Evolutionary conservation across 176 grass and related monocot genomes (phyloP).

Genomic region (Oryza meyeriana): DNA sequence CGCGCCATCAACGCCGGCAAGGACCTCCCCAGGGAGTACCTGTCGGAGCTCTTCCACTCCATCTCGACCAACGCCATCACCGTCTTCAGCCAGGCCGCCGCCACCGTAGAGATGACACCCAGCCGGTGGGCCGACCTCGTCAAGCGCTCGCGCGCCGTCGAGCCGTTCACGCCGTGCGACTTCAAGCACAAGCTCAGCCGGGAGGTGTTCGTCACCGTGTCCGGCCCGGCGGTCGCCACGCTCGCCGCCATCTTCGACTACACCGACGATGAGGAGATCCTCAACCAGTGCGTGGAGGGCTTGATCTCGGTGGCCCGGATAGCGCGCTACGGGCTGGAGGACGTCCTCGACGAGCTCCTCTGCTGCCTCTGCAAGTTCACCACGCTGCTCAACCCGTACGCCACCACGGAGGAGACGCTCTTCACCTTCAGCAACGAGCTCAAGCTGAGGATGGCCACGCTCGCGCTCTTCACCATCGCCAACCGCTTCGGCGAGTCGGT

Average conservation of each 20-base stretch:
- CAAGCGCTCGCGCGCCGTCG: constrained; percentile 43
- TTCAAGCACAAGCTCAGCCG: constrained; percentile 84
- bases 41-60: constrained; percentile 89
- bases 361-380: constrained; percentile 98
- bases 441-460: constrained; percentile 79
- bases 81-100: constrained; percentile 37
- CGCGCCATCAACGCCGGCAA: constrained; percentile 63
- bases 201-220: constrained; percentile 71
- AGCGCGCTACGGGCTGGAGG: constrained; percentile 70
- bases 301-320: constrained; percentile 72
- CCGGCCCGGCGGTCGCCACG: constrained; percentile 65
- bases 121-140: constrained; percentile 68
- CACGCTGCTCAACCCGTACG: constrained; percentile 82
- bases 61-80: constrained; percentile 77
- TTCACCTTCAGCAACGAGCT: constrained; percentile 88
- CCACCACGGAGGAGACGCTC: constrained; percentile 77
- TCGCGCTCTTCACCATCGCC: constrained; percentile 90
- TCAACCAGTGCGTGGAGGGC: constrained; percentile 76
- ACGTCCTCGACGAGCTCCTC: constrained; percentile 89
- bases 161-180: constrained; percentile 68
- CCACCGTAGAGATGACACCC: constrained; percentile 42
- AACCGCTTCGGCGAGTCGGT: constrained; percentile 83
- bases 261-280: constrained; percentile 75
- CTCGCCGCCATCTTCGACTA: constrained; percentile 78
- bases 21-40: constrained; percentile 85